Base-by-base conservation (phyloP, 345 rosid genomes). In the Lagerstroemia speciosa region DNA sequence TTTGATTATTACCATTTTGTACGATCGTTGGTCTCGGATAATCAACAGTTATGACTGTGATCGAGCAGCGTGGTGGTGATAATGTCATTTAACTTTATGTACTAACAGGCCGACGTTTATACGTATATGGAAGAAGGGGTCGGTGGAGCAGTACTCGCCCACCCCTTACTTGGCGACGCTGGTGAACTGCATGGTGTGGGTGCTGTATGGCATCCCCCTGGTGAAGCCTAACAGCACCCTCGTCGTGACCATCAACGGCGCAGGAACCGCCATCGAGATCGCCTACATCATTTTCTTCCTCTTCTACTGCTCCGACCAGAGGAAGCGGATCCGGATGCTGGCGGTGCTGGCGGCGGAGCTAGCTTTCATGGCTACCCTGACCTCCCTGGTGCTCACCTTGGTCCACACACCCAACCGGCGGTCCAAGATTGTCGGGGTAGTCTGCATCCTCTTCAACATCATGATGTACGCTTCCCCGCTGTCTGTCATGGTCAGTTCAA, bases 401-500 rank as follows among this genome's bases (percentile, higher is more conserved):
- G 81, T 80, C 48, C 89, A 84, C 66, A 76, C 82, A 26, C 75
- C 83, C 55, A 14, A 72, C 16, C 74, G 53, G 29, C 81, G 96
- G 0, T 81, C 97, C 0, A 24, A 71, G 70, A 70, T 81, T 26
- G 91, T 84, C 36, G 98, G 98, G 16, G 68, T 87, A 52, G 22
- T 86, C 3, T 81, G 91, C 75, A 82, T 86, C 67, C 32, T 80
- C 58, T 89, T 91, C 73, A 87, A 83, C 67, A 66, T 85, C 77
- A 71, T 82, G 86, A 93, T 93, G 97, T 93, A 93, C 43, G 98
- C 96, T 67, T 66, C 98, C 8, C 97, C 98, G 0, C 72, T 93
- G 27, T 82, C 91, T 0, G 76, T 93, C 76, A 87, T 90, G 97
- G 98, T 90, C 16, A 69, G 85, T 14, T 45, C 14, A 31, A 0